These are phyloP conservation scores for Cucurbitaria berberidis DNA, from an alignment of 2,329 filamentous ascomycete species.

Conservation along the genomic window DNA sequence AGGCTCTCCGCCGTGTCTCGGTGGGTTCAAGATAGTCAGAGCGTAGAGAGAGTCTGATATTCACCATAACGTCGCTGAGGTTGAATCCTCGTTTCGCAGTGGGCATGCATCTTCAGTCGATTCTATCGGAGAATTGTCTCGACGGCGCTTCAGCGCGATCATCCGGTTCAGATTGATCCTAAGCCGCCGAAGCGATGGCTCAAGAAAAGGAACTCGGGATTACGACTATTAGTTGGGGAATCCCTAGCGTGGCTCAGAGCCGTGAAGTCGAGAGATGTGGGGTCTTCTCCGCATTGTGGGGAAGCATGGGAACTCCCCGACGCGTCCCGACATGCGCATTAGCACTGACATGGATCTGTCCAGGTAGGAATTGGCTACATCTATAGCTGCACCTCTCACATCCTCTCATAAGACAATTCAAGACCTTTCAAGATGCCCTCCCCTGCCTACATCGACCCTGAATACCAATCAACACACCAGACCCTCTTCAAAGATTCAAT, in stretches of 20 bases:
- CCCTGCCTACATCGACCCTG: conserved; percentile 45
- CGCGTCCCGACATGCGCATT: background rate
- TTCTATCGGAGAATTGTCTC: too few relatives aligned
- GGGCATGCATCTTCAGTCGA: too few relatives aligned
- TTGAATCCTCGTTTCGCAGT: too few relatives aligned
- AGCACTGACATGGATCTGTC: background rate
- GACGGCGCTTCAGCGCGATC: too few relatives aligned
- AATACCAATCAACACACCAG: conserved; percentile 53
- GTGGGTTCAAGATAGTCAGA: too few relatives aligned
- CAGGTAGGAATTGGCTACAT: conserved; percentile 4
- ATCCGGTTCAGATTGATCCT: too few relatives aligned
- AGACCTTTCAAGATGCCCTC: conserved; percentile 16
- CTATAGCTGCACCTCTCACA: background rate
- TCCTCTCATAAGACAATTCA: background rate
- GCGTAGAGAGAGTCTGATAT: too few relatives aligned
- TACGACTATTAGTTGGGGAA: too few relatives aligned
- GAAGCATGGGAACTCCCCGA: conserved; percentile 1
- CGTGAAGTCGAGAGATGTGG: conserved; percentile 10
- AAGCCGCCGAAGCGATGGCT: too few relatives aligned
- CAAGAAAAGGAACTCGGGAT: too few relatives aligned
- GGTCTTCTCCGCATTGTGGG: conserved; percentile 25
- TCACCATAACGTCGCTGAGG: too few relatives aligned
- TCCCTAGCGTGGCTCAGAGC: background rate
- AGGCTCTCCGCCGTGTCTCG: too few relatives aligned
- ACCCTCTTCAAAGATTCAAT: conserved; percentile 52